Base-by-base conservation (phyloP, 208 protist species). In the Crithidia sp. region DNA sequence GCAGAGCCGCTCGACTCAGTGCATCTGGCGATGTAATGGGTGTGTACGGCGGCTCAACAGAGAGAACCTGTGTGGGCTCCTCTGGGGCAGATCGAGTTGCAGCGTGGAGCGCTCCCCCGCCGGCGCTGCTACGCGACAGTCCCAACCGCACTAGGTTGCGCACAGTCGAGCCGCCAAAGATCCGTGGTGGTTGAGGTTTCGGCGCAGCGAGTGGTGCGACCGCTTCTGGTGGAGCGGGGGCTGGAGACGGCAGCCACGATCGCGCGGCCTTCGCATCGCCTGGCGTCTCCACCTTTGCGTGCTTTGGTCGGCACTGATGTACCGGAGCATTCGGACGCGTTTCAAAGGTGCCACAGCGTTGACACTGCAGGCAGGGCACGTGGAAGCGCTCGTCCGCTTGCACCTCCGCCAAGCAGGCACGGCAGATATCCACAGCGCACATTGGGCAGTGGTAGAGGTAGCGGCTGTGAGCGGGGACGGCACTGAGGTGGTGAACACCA, bases 351-450 rank as follows among this genome's bases (percentile, higher is more conserved):
- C 68, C 61, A 60, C 92, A 96, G n/a, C 67, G 71, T 49, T 67
- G 55, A 65, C 92, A 96, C 75, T 91, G 77, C 81, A 92, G 70
- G 58, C 92, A 96, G 10, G 92, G 92, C 8, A 90, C 75, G 74
- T 96, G 89, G 55, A 85, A 92, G 55, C 92, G 92, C 50, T 81
- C 75, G 41, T 94, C 84, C 0, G 56, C 41, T 5, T 52, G 69
- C 47, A 94, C 58, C 47, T 96, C 92, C 2, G 56, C 69, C 40
- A 85, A 50, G 70, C 92, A 96, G 10, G 73, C 59, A 28, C 19
- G 37, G 62, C 92, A 96, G 16, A 96, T 73, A 67, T 96, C 92
- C 47, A 90, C 85, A 7, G 50, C 73, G 54, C 92, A 96, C 12
- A 36, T 56, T 37, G 82, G 63, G 79, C 92, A 96, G 81, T 89